Evolutionary conservation across 257 asterid genomes (phyloP), one percentile per base, ranked within the genome.

Genomic region (Gentiana straminea): DNA sequence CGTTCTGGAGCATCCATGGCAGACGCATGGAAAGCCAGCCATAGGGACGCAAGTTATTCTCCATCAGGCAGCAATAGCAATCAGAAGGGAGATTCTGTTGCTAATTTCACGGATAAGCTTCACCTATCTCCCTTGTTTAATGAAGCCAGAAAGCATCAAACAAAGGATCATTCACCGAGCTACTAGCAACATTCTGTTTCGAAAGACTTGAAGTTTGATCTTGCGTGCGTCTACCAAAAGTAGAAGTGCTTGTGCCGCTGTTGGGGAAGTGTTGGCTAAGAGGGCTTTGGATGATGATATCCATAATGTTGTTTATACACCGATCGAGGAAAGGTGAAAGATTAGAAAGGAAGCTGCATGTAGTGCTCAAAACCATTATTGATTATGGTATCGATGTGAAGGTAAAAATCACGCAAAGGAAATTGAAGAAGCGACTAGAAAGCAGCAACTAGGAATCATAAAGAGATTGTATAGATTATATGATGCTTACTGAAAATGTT

Each of bases 231-330:
- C 97, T 24, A 76, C 89, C 3, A 90, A 77, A 86, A 90, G 72
- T 66, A 74, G 70, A 68, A 66, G 32, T 37, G 76, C 96, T 36
- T 87, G 93, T 72, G 80, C 75, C 54, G 76, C 76, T 8, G 79
- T 82, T 5, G 94, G 89, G 55, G 64, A 64, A 74, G 79, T 75
- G 53, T 63, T 87, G 82, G 90, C 96, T 3, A 86, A 70, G 65
- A 86, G 86, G 55, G 89, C 94, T 8, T 66, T 86, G 84, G 94
- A 71, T 10, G 97, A 90, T 65, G 96, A 84, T 70, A 86, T 86
- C 24, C 84, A 90, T 67, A 89, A 84, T 36, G 76, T 77, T 44
- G 79, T 84, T n/a, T 89, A 80, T 57, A 89, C 91, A 0, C 95
- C 95, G 24, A 15, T 15, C 24, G 4, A 73, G 95, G 61, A 78